These are phyloP conservation scores for Cyathus striatus DNA, from an alignment of 768 basidiomycete genomes.

Conservation along the genomic window DNA sequence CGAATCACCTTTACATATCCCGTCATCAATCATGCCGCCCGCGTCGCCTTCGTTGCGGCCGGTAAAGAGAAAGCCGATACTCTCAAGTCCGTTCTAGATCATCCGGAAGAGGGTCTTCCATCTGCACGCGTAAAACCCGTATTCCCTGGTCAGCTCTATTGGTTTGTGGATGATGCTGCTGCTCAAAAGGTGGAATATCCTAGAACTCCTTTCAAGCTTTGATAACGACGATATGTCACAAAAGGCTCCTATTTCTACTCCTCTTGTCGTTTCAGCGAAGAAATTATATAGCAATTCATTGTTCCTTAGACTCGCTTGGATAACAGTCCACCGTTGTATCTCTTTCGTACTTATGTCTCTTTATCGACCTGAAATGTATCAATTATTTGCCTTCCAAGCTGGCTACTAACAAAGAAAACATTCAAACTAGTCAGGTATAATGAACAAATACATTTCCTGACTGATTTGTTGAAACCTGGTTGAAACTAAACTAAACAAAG, in stretches of 20 bases:
- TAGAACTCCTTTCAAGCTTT: constrained; percentile 55
- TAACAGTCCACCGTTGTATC: too few relatives aligned
- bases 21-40: constrained; percentile 84
- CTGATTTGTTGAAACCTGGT: too few relatives aligned
- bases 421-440: too few relatives aligned
- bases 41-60: constrained; percentile 84
- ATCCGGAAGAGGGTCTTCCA: constrained; percentile 76
- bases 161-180: constrained; percentile 92
- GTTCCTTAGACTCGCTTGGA: too few relatives aligned
- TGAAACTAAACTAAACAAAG: too few relatives aligned
- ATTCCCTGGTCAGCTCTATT: constrained; percentile 81
- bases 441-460: too few relatives aligned
- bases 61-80: constrained; percentile 81
- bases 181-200: constrained; percentile 55
- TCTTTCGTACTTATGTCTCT: too few relatives aligned
- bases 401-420: too few relatives aligned
- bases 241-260: neutral
- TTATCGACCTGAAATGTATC: too few relatives aligned
- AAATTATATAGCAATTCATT: constrained; percentile 73
- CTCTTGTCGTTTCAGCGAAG: too few relatives aligned
- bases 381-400: too few relatives aligned
- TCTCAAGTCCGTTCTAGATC: constrained; percentile 70
- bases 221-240: constrained; percentile 4
- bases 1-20: constrained; percentile 92
- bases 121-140: constrained; percentile 76